Conservation (phyloP, 305 asterid genomes). For the Solanum chacoense region DNA sequence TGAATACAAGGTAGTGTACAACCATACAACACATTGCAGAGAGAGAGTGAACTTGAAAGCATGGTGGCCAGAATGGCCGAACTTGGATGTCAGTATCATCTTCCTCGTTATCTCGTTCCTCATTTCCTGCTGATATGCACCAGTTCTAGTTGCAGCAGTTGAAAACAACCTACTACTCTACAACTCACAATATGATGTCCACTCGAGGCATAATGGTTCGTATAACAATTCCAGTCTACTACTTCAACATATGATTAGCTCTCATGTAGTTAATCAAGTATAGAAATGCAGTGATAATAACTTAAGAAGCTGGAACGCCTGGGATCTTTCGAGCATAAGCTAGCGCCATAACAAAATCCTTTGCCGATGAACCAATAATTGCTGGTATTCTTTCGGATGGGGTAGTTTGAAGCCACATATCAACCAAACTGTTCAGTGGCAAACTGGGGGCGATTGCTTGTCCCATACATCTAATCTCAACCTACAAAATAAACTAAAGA, state of each 20-base stretch:
- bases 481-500: conserved; percentile 30
- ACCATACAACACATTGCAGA: not conserved
- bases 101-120: not conserved
- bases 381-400: conserved; percentile 44
- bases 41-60: not conserved
- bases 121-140: not conserved
- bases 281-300: not conserved
- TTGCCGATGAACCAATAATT: conserved; percentile 74
- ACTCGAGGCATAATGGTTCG: not conserved
- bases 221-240: not conserved
- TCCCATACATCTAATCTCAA: conserved; percentile 83
- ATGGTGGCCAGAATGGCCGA: not conserved
- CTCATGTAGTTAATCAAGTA: not conserved
- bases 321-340: conserved; percentile 30
- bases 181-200: not conserved
- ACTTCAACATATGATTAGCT: not conserved
- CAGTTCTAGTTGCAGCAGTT: not conserved
- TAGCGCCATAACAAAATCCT: conserved; percentile 79
- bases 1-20: not conserved
- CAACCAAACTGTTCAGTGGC: conserved; percentile 54
- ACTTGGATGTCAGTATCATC: not conserved
- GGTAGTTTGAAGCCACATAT: conserved; percentile 62
- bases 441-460: conserved; percentile 51
- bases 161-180: not conserved
- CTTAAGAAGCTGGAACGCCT: not conserved